Conservation (phyloP, 345 rosid genomes). For the Bretschneidera sinensis region DNA sequence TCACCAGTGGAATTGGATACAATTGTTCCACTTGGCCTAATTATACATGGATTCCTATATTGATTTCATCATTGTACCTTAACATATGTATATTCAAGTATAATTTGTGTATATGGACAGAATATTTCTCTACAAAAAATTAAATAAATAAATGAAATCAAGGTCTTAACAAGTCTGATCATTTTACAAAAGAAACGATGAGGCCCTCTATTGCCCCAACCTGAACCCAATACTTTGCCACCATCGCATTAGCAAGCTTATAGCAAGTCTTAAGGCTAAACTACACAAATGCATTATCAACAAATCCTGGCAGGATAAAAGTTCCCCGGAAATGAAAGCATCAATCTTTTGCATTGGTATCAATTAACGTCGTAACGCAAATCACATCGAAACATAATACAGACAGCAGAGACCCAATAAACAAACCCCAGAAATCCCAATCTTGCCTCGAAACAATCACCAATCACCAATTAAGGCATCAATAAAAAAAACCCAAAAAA, state of each 20-base stretch:
- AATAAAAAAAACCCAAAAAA: slow-evolving; percentile 2
- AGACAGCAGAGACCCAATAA: neutral
- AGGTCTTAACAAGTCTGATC: neutral
- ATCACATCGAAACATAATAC: neutral
- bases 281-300: neutral
- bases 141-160: too few species aligned
- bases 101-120: neutral
- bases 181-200: neutral
- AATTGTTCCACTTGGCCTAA: too few species aligned
- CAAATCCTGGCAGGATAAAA: neutral
- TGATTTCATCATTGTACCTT: too few species aligned
- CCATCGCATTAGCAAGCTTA: neutral
- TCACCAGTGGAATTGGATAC: too few species aligned
- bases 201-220: neutral
- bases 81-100: too few species aligned
- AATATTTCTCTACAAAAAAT: neutral
- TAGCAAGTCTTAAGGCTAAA: neutral
- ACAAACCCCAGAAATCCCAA: neutral
- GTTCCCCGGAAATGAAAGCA: neutral
- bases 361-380: neutral
- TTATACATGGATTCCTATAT: too few species aligned
- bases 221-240: neutral
- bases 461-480: neutral
- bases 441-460: neutral
- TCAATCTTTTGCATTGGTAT: neutral